Evolutionary conservation across 2,329 filamentous ascomycete species (phyloP).

Genomic region (Microcyclosporella mali): DNA sequence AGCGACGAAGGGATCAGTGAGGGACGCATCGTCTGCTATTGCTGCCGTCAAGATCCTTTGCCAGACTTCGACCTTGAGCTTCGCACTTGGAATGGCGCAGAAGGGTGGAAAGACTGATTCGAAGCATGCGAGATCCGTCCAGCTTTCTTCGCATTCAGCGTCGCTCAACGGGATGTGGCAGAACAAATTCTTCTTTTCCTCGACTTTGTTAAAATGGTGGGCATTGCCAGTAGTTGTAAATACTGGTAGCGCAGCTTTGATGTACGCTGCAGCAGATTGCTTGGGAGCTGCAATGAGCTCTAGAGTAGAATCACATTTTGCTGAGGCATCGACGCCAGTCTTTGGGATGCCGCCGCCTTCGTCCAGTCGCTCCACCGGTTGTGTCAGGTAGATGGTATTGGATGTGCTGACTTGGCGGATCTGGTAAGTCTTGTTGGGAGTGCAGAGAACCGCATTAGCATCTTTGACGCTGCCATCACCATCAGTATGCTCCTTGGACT

Average conservation of each 20-base stretch:
- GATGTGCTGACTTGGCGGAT: constrained; percentile 61
- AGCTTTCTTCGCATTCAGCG: constrained; percentile 46
- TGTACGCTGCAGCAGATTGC: constrained; percentile 31
- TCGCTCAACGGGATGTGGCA: constrained; percentile 48
- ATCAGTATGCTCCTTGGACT: constrained; percentile 28
- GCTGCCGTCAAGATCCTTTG: constrained; percentile 37
- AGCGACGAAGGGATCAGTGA: constrained; percentile 35
- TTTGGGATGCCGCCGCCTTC: constrained; percentile 18
- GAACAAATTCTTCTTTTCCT: too few relatives aligned
- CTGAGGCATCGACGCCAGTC: constrained; percentile 37
- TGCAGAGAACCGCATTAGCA: constrained; percentile 53
- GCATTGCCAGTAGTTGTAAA: constrained; percentile 32
- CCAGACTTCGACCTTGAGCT: constrained; percentile 46
- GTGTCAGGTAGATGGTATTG: constrained; percentile 54
- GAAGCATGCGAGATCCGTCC: constrained; percentile 50
- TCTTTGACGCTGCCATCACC: constrained; percentile 21
- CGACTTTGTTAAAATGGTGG: constrained; percentile 25
- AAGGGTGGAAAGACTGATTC: constrained; percentile 31
- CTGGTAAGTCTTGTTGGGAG: constrained; percentile 50
- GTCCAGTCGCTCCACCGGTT: constrained; percentile 28
- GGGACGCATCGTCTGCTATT: constrained; percentile 36
- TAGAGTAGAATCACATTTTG: constrained; percentile 40
- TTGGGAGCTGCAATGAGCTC: constrained; percentile 34
- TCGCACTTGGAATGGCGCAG: constrained; percentile 45
- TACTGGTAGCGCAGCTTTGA: constrained; percentile 35